phyloP scores from a whole-genome alignment of 805 yeast genomes.

The Barnettozyma botsteinii region DNA sequence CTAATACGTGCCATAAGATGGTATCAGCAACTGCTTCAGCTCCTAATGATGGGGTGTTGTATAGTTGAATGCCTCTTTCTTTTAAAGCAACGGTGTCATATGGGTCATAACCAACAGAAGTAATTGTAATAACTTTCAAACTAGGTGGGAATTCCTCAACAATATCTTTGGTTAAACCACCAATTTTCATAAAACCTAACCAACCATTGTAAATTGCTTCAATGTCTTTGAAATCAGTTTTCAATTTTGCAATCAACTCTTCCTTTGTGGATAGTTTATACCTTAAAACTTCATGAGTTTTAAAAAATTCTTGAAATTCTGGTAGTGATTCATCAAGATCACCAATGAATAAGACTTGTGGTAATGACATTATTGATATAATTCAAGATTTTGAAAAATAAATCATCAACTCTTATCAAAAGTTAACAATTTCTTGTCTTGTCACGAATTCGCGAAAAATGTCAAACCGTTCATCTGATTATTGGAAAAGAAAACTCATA shows the following conservation, averaged over 20 bases:
- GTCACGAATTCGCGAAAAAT: neutral
- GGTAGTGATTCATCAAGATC: slow-evolving; percentile 34
- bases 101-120: slow-evolving; percentile 55
- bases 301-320: slow-evolving; percentile 31
- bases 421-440: no score
- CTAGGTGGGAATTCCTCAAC: slow-evolving; percentile 38
- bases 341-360: slow-evolving; percentile 36
- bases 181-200: slow-evolving; percentile 46
- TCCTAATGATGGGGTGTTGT: slow-evolving; percentile 41
- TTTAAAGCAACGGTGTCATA: slow-evolving; percentile 40
- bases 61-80: slow-evolving; percentile 36
- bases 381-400: neutral
- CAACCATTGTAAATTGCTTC: slow-evolving; percentile 56
- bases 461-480: neutral
- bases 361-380: neutral
- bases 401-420: no score
- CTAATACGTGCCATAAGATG: slow-evolving; percentile 49
- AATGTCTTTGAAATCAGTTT: slow-evolving; percentile 31
- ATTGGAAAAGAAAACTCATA: no score
- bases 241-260: slow-evolving; percentile 34
- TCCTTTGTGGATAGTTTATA: slow-evolving; percentile 34
- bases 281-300: slow-evolving; percentile 29
- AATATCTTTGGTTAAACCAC: slow-evolving; percentile 43
- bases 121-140: slow-evolving; percentile 43
- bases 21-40: slow-evolving; percentile 63